Percentiles rank a stretch among this genome's conserved stretches.
phyloP scores from a whole-genome alignment of 768 basidiomycete species.

The Trametes punicea region DNA sequence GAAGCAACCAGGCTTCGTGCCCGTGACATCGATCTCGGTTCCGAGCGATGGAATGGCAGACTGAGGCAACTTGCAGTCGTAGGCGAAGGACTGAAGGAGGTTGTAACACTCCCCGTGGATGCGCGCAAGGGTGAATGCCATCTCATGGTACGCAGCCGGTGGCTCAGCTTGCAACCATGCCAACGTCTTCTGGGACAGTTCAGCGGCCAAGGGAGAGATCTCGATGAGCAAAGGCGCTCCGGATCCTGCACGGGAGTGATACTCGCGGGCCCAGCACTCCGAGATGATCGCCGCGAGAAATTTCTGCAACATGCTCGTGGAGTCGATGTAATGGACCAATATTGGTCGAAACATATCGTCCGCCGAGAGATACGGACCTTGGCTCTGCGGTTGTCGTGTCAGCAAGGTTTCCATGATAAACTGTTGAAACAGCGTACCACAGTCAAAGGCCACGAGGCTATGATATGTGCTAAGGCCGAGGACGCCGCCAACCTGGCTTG shows the following conservation, averaged over 20 bases:
- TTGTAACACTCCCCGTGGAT: slow-evolving; percentile 77
- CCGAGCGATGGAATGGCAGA: slow-evolving; percentile 79
- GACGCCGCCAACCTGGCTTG: slow-evolving; percentile 79
- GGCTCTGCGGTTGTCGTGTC: background rate
- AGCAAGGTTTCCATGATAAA: background rate
- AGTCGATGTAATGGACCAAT: slow-evolving; percentile 75
- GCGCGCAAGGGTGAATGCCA: slow-evolving; percentile 75
- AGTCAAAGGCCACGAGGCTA: slow-evolving; percentile 62
- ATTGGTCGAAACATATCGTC: slow-evolving; percentile 74
- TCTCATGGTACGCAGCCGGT: slow-evolving; percentile 86
- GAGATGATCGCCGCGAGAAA: slow-evolving; percentile 81
- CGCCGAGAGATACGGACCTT: slow-evolving; percentile 34
- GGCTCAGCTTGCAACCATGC: slow-evolving; percentile 70
- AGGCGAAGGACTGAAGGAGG: slow-evolving; percentile 76
- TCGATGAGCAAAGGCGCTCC: slow-evolving; percentile 46
- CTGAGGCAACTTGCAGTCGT: slow-evolving; percentile 84
- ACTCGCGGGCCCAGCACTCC: slow-evolving; percentile 85
- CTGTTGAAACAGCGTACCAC: slow-evolving; percentile 36
- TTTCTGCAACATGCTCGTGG: slow-evolving; percentile 89
- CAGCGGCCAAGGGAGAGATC: slow-evolving; percentile 54
- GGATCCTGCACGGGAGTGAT: slow-evolving; percentile 35
- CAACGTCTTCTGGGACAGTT: slow-evolving; percentile 67
- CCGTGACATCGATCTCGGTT: slow-evolving; percentile 71
- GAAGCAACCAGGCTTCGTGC: slow-evolving; percentile 62
- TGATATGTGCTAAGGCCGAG: slow-evolving; percentile 68